Evolutionary conservation across 306 rosid genomes (phyloP).

Genomic region (Alnus glutinosa): DNA sequence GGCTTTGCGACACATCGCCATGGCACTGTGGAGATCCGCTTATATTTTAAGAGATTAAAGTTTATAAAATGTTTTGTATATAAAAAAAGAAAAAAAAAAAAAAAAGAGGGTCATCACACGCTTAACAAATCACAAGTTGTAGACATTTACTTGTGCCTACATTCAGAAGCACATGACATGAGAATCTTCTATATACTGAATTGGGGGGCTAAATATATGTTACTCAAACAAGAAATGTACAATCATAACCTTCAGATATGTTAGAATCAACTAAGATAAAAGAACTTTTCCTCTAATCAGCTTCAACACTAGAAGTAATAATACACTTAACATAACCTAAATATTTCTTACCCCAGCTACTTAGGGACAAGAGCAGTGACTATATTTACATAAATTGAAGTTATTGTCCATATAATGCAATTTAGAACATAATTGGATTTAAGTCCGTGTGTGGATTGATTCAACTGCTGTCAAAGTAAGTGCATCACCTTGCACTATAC

Average conservation of each 20-base stretch:
- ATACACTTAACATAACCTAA: constrained; percentile 6
- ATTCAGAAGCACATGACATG: too few species aligned
- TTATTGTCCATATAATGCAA: background rate
- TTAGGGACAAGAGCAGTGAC: background rate
- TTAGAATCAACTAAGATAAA: background rate
- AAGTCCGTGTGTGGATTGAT: background rate
- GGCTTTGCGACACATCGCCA: too few species aligned
- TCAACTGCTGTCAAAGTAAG: constrained; percentile 1
- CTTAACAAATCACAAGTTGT: too few species aligned
- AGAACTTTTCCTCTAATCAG: background rate
- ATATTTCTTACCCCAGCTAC: background rate
- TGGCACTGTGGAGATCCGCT: too few species aligned
- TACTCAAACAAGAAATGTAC: constrained; percentile 9
- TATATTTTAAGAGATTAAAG: too few species aligned
- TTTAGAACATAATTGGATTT: background rate
- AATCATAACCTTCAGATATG: constrained; percentile 4
- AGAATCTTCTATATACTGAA: too few species aligned
- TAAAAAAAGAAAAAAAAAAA: too few species aligned
- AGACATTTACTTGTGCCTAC: too few species aligned
- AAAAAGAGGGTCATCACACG: too few species aligned
- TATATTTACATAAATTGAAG: background rate
- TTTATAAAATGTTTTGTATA: too few species aligned
- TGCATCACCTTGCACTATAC: background rate
- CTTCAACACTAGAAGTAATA: constrained; percentile 14
- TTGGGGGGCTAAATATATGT: background rate